Base-by-base conservation (phyloP, 2,329 filamentous ascomycete genomes). In the Phialemoniopsis sp. region DNA sequence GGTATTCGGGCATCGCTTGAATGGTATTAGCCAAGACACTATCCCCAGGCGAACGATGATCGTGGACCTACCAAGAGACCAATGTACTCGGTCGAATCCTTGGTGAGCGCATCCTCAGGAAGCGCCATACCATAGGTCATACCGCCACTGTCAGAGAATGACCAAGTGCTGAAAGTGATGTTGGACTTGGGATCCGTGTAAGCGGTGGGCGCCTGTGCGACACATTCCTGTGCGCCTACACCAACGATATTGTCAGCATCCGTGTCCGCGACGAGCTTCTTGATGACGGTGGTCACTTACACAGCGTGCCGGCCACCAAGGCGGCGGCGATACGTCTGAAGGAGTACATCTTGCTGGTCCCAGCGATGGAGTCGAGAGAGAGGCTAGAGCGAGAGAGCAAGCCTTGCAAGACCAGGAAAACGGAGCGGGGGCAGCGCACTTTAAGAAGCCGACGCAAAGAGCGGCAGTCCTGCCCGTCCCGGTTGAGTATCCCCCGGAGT, bases 11-110 rank as follows among this genome's bases (percentile, higher is more conserved):
- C 70, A 68, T 62, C 67, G 52, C 72, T 74, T 44, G 36, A 41
- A 45, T 50, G 46, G 29, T n/a, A 14, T 7, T 8, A 29, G 26
- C 13, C 18, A 38, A 8, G 5, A 34, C 29, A 17, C 13, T 40
- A 8, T 18, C 38, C 41, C 32, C 39, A 40, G n/a, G 30, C 9
- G 14, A 14, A 9, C 14, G 16, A 32, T 8, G 33, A 36, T 30
- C 13, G 17, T 4, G 10, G 28, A 39, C 67, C 47, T 47, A 80
- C 78, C 35, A 81, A 59, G 36, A 76, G 67, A 29, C 78, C 79
- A 41, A 82, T 75, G 47, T 80, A 81, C 52, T 82, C 79, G 33
- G 61, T 67, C 5, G 68, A 64, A 38, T 72, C 67, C 16, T 54
- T 66, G 0, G 59, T 67, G 34, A 70, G 46, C 2, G 72, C 73